Conservation (phyloP, 805 yeast species). For the Suhomyces xylopsoci region DNA sequence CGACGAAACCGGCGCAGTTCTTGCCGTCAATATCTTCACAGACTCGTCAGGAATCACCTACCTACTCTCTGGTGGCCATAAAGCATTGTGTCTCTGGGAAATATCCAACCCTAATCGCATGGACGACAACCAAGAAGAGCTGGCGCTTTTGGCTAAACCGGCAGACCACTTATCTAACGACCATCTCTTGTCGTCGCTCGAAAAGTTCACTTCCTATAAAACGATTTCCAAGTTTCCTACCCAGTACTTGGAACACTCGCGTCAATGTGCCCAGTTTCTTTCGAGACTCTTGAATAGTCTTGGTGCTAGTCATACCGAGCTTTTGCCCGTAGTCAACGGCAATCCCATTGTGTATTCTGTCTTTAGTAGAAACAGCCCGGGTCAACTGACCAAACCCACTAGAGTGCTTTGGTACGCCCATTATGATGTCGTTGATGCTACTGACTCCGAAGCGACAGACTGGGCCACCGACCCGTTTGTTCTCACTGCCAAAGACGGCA, state of each 20-base stretch:
- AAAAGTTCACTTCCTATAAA: conserved; percentile 60
- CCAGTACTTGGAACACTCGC: conserved; percentile 69
- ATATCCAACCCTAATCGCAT: conserved; percentile 23
- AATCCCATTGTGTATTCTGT: conserved; percentile 84
- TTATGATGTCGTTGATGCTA: conserved; percentile 89
- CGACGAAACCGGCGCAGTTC: conserved; percentile 41
- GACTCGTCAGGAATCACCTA: conserved; percentile 37
- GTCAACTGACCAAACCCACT: conserved; percentile 8
- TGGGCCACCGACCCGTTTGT: conserved; percentile 83
- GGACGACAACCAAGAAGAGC: background rate
- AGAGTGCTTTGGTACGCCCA: conserved; percentile 89
- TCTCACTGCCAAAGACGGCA: conserved; percentile 77
- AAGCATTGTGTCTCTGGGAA: conserved; percentile 73
- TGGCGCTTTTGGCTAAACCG: background rate
- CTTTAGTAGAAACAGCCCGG: conserved; percentile 40
- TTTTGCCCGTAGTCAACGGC: conserved; percentile 71
- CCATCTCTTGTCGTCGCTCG: conserved; percentile 59
- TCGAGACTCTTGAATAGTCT: conserved; percentile 57
- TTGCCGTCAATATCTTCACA: conserved; percentile 52
- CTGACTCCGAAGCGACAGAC: conserved; percentile 40
- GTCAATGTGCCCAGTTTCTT: conserved; percentile 81
- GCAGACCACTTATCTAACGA: conserved; percentile 45
- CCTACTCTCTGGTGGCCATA: conserved; percentile 70
- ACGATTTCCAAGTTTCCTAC: conserved; percentile 77
- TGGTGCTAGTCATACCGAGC: conserved; percentile 66